Evolutionary conservation across 768 basidiomycete species (phyloP), one percentile per base, ranked within the genome.

Genomic region (Lactarius akahatsu): DNA sequence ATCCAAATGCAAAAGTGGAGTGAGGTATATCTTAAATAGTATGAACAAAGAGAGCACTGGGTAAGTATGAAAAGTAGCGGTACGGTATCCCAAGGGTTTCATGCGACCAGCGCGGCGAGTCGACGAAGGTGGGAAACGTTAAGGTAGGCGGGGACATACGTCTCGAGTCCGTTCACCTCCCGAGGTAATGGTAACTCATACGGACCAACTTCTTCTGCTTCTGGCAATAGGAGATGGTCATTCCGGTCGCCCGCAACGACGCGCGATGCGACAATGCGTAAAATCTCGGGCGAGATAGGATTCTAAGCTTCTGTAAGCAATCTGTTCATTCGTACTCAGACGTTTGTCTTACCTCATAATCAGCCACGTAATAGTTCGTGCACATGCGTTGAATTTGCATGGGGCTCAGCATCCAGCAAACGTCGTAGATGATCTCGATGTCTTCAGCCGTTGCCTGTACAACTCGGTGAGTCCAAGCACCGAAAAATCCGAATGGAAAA

Each of bases 351-450:
- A 94, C 94, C 86, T 99, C 97, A 76, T 98, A 99, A 79, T 98
- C 97, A 56, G 96, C 97, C 68, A 96, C 96, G 74, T 97, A 98
- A 79, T 98, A 98, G 77, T 96, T 96, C 65, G 92, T 94, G 77
- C 97, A 98, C 88, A 99, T 95, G 76, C 97, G 90, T 80, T 98
- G 97, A 70, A 99, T 98, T 77, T 99, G 97, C 78, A 96, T 96
- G 2, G 97, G 97, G 69, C 94, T 98, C 55, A 99, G 82, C 91
- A 98, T 98, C 96, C 97, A 98, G 82, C 96, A 98, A 68, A 99
- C 96, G 74, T 96, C 94, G 76, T 97, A 98, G 72, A 99, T 96
- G 73, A 98, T 98, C 78, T 98, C 96, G 68, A 99, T 97, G 75
- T 98, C 97, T 28, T 91, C 90, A 40, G 92, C 85, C 3, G 95